A percentile compares a stretch with the other conserved stretches of the same genome.
Conservation (phyloP, 163 green algal genomes). For the Smithsoniella earleae region DNA sequence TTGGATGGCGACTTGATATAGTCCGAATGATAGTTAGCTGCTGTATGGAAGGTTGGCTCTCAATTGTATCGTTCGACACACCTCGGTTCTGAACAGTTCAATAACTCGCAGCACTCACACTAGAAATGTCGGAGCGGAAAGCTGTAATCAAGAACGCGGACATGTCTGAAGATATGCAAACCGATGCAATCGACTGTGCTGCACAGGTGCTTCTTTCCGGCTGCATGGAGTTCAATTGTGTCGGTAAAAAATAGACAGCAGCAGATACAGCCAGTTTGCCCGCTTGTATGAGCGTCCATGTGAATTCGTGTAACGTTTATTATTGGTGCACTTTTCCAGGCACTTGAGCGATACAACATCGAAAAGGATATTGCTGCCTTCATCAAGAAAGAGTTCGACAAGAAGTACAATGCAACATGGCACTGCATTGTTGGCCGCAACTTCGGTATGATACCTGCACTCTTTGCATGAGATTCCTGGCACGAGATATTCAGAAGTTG, state of each 20-base stretch:
- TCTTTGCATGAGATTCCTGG: neutral
- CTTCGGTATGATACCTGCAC: slow-evolving; percentile 65
- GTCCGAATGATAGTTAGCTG: too few relatives aligned
- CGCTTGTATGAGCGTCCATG: too few relatives aligned
- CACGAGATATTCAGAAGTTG: too few relatives aligned
- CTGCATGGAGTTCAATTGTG: too few relatives aligned
- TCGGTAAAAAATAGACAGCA: too few relatives aligned
- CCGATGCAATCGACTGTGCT: slow-evolving; percentile 74
- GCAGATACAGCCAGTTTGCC: too few relatives aligned
- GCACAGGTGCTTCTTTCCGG: slow-evolving; percentile 43
- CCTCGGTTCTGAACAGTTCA: too few relatives aligned
- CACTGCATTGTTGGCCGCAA: slow-evolving; percentile 97
- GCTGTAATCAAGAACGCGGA: slow-evolving; percentile 84
- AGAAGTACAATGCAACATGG: slow-evolving; percentile 94
- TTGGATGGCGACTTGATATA: too few relatives aligned
- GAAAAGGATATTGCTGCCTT: slow-evolving; percentile 98
- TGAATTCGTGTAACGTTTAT: too few relatives aligned
- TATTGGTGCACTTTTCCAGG: too few relatives aligned
- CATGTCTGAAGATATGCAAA: slow-evolving; percentile 91
- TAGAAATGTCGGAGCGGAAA: slow-evolving; percentile 54
- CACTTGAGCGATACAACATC: slow-evolving; percentile 93
- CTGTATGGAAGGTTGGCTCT: too few relatives aligned
- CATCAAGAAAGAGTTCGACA: slow-evolving; percentile 99
- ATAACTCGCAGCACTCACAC: neutral
- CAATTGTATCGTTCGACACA: too few relatives aligned